Evolutionary conservation across 768 basidiomycete genomes (phyloP).

Genomic region (Lactarius vividus): DNA sequence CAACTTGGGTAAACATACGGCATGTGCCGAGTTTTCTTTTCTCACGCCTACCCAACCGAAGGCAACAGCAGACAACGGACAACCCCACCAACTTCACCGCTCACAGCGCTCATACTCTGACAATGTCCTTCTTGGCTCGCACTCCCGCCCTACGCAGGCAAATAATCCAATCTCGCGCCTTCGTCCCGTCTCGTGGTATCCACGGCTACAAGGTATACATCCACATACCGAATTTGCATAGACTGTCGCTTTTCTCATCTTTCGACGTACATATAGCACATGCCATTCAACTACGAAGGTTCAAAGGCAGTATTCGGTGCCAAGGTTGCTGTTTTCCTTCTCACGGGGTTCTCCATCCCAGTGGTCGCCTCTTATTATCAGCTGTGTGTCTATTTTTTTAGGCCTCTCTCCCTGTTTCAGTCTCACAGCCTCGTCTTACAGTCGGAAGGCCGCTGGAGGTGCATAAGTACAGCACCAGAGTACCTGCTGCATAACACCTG

Average conservation of each 20-base stretch:
- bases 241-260: background rate
- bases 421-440: slow-evolving; percentile 8
- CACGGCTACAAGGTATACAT: slow-evolving; percentile 23
- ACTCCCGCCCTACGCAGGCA: slow-evolving; percentile 23
- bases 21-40: background rate
- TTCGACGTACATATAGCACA: slow-evolving; percentile 17
- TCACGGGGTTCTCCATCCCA: slow-evolving; percentile 27
- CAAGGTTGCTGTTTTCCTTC: slow-evolving; percentile 24
- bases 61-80: background rate
- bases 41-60: background rate
- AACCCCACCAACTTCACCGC: slow-evolving; percentile 14
- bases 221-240: background rate
- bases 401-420: background rate
- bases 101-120: background rate
- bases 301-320: slow-evolving; percentile 20
- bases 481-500: background rate
- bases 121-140: slow-evolving; percentile 27
- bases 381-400: slow-evolving; percentile 28
- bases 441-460: slow-evolving; percentile 4
- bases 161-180: slow-evolving; percentile 21
- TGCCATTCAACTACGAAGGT: slow-evolving; percentile 26
- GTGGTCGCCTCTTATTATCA: slow-evolving; percentile 29
- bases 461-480: background rate
- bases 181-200: slow-evolving; percentile 23
- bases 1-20: background rate